Conservation (phyloP, 2,329 filamentous ascomycete genomes). For the Alternaria burnsii region DNA sequence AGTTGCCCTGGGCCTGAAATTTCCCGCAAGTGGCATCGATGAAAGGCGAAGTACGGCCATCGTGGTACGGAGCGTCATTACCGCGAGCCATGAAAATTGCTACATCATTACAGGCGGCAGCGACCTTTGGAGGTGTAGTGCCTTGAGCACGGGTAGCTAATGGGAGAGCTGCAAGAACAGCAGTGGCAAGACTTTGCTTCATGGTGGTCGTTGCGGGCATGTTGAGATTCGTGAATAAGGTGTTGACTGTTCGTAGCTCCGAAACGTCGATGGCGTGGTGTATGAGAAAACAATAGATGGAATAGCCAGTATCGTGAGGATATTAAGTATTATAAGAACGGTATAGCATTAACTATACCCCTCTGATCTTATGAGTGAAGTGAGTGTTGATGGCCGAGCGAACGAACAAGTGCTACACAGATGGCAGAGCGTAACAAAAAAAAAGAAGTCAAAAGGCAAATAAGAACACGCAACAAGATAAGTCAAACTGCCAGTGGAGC, state of each 20-base stretch:
- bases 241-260: not conserved
- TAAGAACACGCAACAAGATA: constrained; percentile 11
- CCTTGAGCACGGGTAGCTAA: constrained; percentile 8
- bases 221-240: not conserved
- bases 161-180: constrained; percentile 13
- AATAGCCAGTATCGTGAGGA: constrained; percentile 1
- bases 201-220: constrained; percentile 8
- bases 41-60: constrained; percentile 13
- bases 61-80: constrained; percentile 14
- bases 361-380: constrained; percentile 4
- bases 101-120: constrained; percentile 13
- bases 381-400: constrained; percentile 8
- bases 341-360: constrained; percentile 7
- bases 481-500: constrained; percentile 14
- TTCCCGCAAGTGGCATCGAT: constrained; percentile 11
- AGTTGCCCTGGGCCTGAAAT: constrained; percentile 11
- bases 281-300: not conserved
- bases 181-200: constrained; percentile 15
- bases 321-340: constrained; percentile 7
- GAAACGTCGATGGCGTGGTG: not conserved
- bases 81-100: constrained; percentile 17
- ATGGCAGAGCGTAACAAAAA: not conserved
- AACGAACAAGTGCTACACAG: constrained; percentile 13
- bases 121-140: constrained; percentile 11
- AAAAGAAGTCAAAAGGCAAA: not conserved